These are phyloP conservation scores for Cicer pinnatifidum DNA, from an alignment of 306 rosid species.

Conservation along the genomic window DNA sequence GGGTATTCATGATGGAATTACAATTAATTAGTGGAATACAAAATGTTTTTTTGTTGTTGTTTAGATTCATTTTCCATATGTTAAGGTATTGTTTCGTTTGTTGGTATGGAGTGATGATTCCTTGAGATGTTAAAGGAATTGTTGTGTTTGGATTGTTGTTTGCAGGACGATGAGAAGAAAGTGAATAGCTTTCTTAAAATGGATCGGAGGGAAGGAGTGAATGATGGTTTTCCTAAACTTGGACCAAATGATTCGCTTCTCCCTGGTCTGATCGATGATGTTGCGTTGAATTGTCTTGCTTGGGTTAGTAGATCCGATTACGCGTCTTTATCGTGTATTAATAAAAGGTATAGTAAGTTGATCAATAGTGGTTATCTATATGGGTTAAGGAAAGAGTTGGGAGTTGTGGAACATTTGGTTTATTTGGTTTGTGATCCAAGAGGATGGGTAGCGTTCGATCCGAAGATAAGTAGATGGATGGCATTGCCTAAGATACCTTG, in stretches of 20 bases:
- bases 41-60: slow-evolving; percentile 33
- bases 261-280: slow-evolving; percentile 88
- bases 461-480: slow-evolving; percentile 70
- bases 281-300: slow-evolving; percentile 78
- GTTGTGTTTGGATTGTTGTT: slow-evolving; percentile 44
- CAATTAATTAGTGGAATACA: slow-evolving; percentile 29
- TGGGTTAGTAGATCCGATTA: slow-evolving; percentile 72
- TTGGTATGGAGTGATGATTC: slow-evolving; percentile 48
- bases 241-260: slow-evolving; percentile 77
- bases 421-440: slow-evolving; percentile 85
- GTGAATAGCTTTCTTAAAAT: slow-evolving; percentile 45
- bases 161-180: slow-evolving; percentile 54
- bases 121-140: slow-evolving; percentile 51
- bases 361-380: slow-evolving; percentile 71
- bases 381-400: slow-evolving; percentile 70
- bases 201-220: slow-evolving; percentile 54
- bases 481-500: slow-evolving; percentile 87
- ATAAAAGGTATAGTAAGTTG: slow-evolving; percentile 63
- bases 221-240: slow-evolving; percentile 60
- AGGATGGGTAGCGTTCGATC: slow-evolving; percentile 84
- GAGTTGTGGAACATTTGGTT: slow-evolving; percentile 77
- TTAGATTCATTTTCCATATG: slow-evolving; percentile 32
- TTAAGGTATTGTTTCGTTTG: slow-evolving; percentile 45
- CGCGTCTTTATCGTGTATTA: slow-evolving; percentile 65
- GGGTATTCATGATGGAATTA: slow-evolving; percentile 35